Evolutionary conservation across 257 asterid species (phyloP).

Genomic region (Rehmannia glutinosa): DNA sequence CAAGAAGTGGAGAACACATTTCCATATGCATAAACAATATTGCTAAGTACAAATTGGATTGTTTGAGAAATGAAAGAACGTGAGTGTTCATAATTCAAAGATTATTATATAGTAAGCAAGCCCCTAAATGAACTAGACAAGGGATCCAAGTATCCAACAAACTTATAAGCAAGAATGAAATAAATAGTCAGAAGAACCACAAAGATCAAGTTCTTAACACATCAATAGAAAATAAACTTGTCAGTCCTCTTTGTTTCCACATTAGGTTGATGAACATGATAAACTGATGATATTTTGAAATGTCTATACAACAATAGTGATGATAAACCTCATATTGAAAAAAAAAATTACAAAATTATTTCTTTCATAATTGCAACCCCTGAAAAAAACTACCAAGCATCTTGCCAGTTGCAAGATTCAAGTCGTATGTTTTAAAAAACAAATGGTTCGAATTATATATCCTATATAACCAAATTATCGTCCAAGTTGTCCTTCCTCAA

Average conservation of each 20-base stretch:
- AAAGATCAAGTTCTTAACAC: not conserved
- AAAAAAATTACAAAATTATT: not conserved
- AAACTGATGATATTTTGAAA: not conserved
- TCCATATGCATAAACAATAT: not conserved
- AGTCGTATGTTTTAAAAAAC: not conserved
- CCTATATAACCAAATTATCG: not conserved
- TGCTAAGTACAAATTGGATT: not conserved
- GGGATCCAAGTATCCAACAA: too few species aligned
- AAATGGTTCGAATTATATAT: not conserved
- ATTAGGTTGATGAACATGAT: too few species aligned
- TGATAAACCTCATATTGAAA: not conserved
- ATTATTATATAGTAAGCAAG: too few species aligned
- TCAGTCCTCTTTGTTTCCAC: not conserved
- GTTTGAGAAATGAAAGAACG: not conserved
- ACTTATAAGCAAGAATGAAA: too few species aligned
- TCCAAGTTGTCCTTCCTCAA: not conserved
- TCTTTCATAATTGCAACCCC: too few species aligned
- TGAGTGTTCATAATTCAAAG: not conserved
- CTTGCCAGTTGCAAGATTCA: not conserved
- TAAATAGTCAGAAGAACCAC: not conserved
- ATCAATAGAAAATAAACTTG: not conserved
- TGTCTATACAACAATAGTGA: not conserved
- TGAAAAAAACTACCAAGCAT: not conserved
- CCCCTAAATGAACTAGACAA: not conserved
- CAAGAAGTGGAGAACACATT: not conserved